Evolutionary conservation across 164 flowering plant species (phyloP).

Genomic region (Macadamia integrifolia): DNA sequence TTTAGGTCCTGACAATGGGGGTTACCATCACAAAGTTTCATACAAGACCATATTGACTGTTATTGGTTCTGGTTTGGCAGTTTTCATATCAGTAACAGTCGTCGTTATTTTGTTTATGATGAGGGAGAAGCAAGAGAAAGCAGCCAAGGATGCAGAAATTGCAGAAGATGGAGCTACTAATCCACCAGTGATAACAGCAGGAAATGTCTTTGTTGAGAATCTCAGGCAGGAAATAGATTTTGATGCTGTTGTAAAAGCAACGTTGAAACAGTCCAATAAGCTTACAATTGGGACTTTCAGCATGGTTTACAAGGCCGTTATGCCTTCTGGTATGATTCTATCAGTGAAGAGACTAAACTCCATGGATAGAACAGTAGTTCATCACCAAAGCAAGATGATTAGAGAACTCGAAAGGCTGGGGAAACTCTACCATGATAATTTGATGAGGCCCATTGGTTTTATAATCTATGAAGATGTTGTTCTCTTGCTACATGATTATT

Average conservation of each 20-base stretch:
- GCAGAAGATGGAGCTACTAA: constrained; percentile 32
- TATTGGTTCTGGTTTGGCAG: constrained; percentile 86
- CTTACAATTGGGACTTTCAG: constrained; percentile 79
- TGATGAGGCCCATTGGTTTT: constrained; percentile 74
- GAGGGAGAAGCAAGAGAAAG: constrained; percentile 88
- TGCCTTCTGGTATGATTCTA: constrained; percentile 88
- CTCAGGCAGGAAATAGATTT: constrained; percentile 87
- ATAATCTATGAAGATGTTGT: constrained; percentile 84
- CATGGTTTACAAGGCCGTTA: constrained; percentile 73
- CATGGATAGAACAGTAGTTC: constrained; percentile 67
- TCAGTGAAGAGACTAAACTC: constrained; percentile 77
- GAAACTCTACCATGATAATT: constrained; percentile 72
- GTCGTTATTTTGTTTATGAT: constrained; percentile 87
- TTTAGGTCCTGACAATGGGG: constrained; percentile 19
- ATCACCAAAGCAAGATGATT: constrained; percentile 90
- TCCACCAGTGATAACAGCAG: constrained; percentile 59
- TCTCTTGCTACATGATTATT: constrained; percentile 67
- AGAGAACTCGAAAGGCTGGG: constrained; percentile 90
- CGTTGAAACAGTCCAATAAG: constrained; percentile 77
- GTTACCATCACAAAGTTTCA: constrained; percentile 65
- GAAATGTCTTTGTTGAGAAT: constrained; percentile 81
- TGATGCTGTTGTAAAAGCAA: constrained; percentile 75
- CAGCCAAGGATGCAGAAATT: constrained; percentile 41
- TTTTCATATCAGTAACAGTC: constrained; percentile 63
- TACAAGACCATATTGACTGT: constrained; percentile 79